These are phyloP conservation scores for Vitis hybrid DNA, from an alignment of 177 flowering plant genomes.

Conservation along the genomic window DNA sequence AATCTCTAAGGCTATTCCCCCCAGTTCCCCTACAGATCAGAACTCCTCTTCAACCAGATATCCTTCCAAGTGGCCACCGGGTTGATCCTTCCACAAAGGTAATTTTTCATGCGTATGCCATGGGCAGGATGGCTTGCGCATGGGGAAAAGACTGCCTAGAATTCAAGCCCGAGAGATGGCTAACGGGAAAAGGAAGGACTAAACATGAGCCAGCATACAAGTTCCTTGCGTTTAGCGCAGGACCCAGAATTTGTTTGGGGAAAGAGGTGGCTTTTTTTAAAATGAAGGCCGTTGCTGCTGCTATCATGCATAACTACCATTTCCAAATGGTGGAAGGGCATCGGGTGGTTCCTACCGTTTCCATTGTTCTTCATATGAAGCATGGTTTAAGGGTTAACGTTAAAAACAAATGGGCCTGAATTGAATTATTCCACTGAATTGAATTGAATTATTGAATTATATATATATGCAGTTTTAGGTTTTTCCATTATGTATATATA, in stretches of 20 bases:
- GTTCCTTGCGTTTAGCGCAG: slow-evolving; percentile 38
- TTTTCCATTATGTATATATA: too few relatives aligned
- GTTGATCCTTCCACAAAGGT: slow-evolving; percentile 22
- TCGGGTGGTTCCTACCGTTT: slow-evolving; percentile 15
- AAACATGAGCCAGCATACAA: slow-evolving; percentile 29
- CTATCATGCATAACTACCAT: slow-evolving; percentile 17
- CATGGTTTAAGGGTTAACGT: slow-evolving; percentile 34
- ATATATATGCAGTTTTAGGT: too few relatives aligned
- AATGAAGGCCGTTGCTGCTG: slow-evolving; percentile 32
- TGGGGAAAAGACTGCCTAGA: slow-evolving; percentile 46
- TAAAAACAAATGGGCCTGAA: neutral
- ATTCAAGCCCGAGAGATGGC: slow-evolving; percentile 44
- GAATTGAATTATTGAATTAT: too few relatives aligned
- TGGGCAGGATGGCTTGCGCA: slow-evolving; percentile 36
- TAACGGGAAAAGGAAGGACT: slow-evolving; percentile 20
- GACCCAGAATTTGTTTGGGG: slow-evolving; percentile 42
- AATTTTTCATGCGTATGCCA: slow-evolving; percentile 20
- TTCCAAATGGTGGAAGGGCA: slow-evolving; percentile 28
- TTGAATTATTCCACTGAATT: too few relatives aligned
- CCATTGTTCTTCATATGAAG: slow-evolving; percentile 31
- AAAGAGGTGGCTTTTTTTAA: slow-evolving; percentile 33
- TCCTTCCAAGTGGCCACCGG: slow-evolving; percentile 32
- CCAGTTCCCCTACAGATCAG: slow-evolving; percentile 37
- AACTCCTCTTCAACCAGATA: slow-evolving; percentile 19
- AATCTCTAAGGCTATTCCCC: slow-evolving; percentile 40